These are phyloP conservation scores for Salix koriyanagi DNA, from an alignment of 345 rosid genomes.

Conservation along the genomic window DNA sequence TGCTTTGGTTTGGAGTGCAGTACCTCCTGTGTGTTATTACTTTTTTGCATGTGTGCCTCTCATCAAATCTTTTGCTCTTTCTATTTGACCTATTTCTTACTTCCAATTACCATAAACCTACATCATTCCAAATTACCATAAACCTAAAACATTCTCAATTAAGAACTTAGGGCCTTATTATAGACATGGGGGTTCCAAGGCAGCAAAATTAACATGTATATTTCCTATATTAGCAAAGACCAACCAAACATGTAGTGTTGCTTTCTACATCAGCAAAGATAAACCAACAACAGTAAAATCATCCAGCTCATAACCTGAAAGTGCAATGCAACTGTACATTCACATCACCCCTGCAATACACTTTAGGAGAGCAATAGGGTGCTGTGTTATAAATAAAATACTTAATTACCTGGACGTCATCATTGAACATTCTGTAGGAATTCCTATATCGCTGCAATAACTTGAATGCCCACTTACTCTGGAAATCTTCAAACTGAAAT, in stretches of 20 bases:
- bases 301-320: too few relatives aligned
- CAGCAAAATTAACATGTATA: background rate
- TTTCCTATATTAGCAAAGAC: background rate
- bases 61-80: background rate
- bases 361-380: background rate
- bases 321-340: background rate
- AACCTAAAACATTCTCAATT: background rate
- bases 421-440: slow-evolving; percentile 87
- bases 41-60: background rate
- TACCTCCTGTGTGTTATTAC: background rate
- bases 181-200: background rate
- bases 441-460: slow-evolving; percentile 84
- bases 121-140: background rate
- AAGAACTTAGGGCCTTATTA: background rate
- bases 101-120: background rate
- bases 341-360: background rate
- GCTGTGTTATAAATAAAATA: slow-evolving; percentile 7
- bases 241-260: background rate
- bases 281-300: too few relatives aligned
- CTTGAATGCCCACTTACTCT: slow-evolving; percentile 99
- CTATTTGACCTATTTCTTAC: background rate
- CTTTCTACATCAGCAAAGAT: too few relatives aligned
- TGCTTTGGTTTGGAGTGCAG: background rate
- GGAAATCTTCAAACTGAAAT: slow-evolving; percentile 95
- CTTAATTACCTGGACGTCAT: slow-evolving; percentile 89